A percentile compares a stretch with the other conserved stretches of the same genome.
phyloP scores from a whole-genome alignment of 805 yeast species.

The Suhomyces canberraensis region DNA sequence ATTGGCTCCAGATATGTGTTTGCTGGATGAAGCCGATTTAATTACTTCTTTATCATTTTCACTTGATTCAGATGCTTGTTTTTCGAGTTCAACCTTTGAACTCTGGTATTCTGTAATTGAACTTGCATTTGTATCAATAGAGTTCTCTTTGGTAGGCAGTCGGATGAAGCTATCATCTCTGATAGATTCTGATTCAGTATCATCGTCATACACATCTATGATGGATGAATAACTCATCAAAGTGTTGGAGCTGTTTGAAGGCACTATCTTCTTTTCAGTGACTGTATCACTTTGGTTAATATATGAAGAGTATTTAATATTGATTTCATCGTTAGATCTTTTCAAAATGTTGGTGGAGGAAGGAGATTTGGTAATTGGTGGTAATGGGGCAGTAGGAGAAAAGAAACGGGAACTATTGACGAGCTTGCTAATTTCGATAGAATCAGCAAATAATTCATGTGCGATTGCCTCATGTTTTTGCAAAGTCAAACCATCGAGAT shows the following conservation, averaged over 20 bases:
- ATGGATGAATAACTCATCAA: slow-evolving; percentile 25
- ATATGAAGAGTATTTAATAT: slow-evolving; percentile 14
- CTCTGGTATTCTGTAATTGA: neutral
- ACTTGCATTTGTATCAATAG: slow-evolving; percentile 7
- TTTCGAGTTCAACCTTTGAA: neutral
- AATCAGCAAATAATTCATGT: slow-evolving; percentile 15
- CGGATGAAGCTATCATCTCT: neutral
- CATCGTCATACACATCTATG: slow-evolving; percentile 28
- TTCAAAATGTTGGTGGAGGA: slow-evolving; percentile 2
- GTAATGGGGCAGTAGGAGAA: slow-evolving; percentile 25
- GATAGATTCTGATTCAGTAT: slow-evolving; percentile 7
- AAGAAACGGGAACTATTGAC: slow-evolving; percentile 9
- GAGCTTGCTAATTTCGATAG: slow-evolving; percentile 15
- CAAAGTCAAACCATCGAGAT: neutral
- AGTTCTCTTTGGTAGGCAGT: neutral
- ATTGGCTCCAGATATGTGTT: too few species aligned
- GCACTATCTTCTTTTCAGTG: slow-evolving; percentile 8
- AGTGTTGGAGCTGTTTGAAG: slow-evolving; percentile 21
- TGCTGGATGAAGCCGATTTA: too few species aligned
- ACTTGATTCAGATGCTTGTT: neutral
- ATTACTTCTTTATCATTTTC: too few species aligned
- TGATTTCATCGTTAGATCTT: slow-evolving; percentile 2
- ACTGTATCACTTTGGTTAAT: slow-evolving; percentile 9
- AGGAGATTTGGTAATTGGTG: slow-evolving; percentile 8
- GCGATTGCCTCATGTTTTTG: slow-evolving; percentile 5